A percentile compares a stretch with the other conserved stretches of the same genome.
Evolutionary conservation across 75 land plant genomes (phyloP).

Genomic region (Picea glauca): DNA sequence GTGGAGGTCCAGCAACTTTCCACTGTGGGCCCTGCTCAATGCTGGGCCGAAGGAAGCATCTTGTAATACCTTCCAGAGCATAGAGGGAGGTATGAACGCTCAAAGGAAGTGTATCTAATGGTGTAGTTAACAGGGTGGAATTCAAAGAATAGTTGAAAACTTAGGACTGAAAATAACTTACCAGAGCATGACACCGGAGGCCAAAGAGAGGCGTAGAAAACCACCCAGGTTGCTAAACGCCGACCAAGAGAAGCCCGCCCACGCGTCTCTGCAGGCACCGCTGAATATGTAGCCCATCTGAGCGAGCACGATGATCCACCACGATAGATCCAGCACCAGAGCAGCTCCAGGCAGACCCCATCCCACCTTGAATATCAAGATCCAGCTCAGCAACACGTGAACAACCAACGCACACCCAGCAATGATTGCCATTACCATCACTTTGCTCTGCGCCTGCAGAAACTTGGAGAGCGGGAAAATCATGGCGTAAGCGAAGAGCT

Average conservation of each 20-base stretch:
- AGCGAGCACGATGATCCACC: neutral
- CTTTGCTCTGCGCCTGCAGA: constrained; percentile 23
- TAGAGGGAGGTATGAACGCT: too few species aligned
- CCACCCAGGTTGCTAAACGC: constrained; percentile 41
- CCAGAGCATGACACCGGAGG: constrained; percentile 55
- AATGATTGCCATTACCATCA: neutral
- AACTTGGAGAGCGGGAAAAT: constrained; percentile 32
- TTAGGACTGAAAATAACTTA: neutral
- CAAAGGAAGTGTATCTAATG: too few species aligned
- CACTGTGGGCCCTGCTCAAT: too few species aligned
- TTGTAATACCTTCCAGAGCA: too few species aligned
- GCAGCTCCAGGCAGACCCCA: neutral
- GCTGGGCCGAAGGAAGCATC: too few species aligned
- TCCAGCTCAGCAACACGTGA: neutral
- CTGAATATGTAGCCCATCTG: neutral
- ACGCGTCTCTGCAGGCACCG: neutral
- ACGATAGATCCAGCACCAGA: neutral
- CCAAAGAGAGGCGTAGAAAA: constrained; percentile 36
- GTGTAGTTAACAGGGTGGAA: too few species aligned
- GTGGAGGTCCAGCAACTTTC: too few species aligned
- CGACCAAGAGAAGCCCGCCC: neutral
- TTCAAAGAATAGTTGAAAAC: too few species aligned
- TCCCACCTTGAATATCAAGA: neutral
- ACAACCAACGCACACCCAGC: neutral
- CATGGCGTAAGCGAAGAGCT: constrained; percentile 26